A percentile compares a stretch with the other conserved stretches of the same genome.
phyloP scores from a whole-genome alignment of 148 eudicot species.

The Fallopia convolvulus region DNA sequence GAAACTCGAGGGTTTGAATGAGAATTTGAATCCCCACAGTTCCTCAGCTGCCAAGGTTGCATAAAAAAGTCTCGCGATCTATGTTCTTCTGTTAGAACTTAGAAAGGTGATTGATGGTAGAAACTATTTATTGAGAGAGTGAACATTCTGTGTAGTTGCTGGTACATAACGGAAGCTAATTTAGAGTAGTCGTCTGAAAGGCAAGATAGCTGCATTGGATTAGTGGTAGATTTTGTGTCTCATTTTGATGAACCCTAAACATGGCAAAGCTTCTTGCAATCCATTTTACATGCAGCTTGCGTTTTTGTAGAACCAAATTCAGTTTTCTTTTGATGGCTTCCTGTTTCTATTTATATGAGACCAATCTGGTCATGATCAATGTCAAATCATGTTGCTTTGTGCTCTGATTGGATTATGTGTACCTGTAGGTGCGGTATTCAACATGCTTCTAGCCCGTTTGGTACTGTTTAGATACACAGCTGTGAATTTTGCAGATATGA shows the following conservation, averaged over 20 bases:
- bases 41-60: slow-evolving; percentile 30
- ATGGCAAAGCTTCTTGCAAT: background rate
- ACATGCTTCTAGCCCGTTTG: background rate
- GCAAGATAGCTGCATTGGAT: background rate
- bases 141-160: background rate
- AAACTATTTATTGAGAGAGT: background rate
- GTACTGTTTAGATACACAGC: background rate
- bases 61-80: slow-evolving; percentile 21
- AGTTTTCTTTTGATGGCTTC: background rate
- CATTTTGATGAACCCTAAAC: background rate
- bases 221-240: background rate
- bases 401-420: background rate
- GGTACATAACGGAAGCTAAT: slow-evolving; percentile 3
- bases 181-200: background rate
- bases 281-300: background rate
- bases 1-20: slow-evolving; percentile 24
- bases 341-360: background rate
- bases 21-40: slow-evolving; percentile 19
- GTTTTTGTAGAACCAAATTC: background rate
- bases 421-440: background rate
- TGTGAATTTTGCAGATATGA: background rate
- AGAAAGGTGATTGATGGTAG: background rate
- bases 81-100: slow-evolving; percentile 35
- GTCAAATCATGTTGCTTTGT: background rate
- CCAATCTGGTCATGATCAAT: background rate